These are phyloP conservation scores for Fusarium xylarioides DNA, from an alignment of 2,329 filamentous ascomycete species.

Conservation along the genomic window DNA sequence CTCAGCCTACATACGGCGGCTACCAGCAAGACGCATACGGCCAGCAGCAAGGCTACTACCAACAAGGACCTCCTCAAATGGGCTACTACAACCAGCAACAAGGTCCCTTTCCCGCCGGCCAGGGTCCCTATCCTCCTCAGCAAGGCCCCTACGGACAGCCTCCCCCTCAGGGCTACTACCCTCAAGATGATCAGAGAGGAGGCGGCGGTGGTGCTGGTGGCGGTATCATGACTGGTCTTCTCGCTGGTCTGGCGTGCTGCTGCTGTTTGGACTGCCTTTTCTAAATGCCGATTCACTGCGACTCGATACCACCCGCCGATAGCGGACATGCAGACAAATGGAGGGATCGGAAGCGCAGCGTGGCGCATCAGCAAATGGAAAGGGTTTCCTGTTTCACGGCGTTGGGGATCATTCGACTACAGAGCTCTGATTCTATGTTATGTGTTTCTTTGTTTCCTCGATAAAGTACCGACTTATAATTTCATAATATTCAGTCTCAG, in stretches of 20 bases:
- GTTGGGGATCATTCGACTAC: conserved; percentile 33
- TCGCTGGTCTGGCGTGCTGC: conserved; percentile 64
- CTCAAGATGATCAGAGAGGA: conserved; percentile 43
- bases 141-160: conserved; percentile 49
- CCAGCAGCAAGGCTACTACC: conserved; percentile 42
- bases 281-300: conserved; percentile 46
- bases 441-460: conserved; percentile 28
- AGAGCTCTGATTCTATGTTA: conserved; percentile 16
- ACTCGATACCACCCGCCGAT: conserved; percentile 7
- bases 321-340: neutral
- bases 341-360: conserved; percentile 11
- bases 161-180: conserved; percentile 51
- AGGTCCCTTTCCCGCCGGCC: conserved; percentile 47
- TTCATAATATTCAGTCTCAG: conserved; percentile 25
- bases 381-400: conserved; percentile 27
- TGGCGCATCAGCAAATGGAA: conserved; percentile 20
- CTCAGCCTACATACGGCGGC: conserved; percentile 57
- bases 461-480: conserved; percentile 34
- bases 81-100: conserved; percentile 46
- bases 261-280: conserved; percentile 68
- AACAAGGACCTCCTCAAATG: conserved; percentile 44
- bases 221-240: conserved; percentile 55
- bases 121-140: conserved; percentile 49
- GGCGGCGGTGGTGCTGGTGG: conserved; percentile 43
- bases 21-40: conserved; percentile 48